Base-by-base conservation (phyloP, 306 rosid species). In the Begonia fuchsioides region DNA sequence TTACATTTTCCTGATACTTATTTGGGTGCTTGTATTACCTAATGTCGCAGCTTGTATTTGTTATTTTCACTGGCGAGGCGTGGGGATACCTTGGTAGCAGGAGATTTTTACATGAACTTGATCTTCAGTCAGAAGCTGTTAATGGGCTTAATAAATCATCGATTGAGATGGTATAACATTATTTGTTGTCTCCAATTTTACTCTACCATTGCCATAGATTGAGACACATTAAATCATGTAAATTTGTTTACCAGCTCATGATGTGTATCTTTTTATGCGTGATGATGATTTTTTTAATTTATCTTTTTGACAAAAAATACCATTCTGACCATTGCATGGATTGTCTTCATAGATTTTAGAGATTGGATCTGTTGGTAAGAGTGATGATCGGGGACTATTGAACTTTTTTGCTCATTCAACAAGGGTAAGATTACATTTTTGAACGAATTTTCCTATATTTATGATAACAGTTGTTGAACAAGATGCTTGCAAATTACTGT, bases 21-120 rank as follows among this genome's bases (percentile, higher is more conserved):
- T 55, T 61, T 19, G 35, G 38, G 56, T 68, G 63, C 73, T 76
- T 54, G 66, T 60, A 35, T 13, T 61, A 64, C 65, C 65, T 69
- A 56, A 53, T 66, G 54, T 68, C 60, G 76, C 94, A 87, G 96
- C 87, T 87, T 68, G 88, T 74, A 52, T 87, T 87, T 74, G 74
- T 49, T 58, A 81, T 78, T 62, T 78, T 83, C 69, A 83, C 96
- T 44, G 96, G 96, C 46, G 96, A 87, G 64, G 65, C 79, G 10
- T 87, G 96, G 96, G 96, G 94, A 47, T 87, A 83, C 77, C 94
- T 87, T 59, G 96, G 96, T 63, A 87, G 96, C 63, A 66, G 96
- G 73, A 83, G 94, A 59, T 87, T 87, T 70, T 69, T 80, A 67
- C 76, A 38, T 17, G 96, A 87, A 70, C 94, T 87, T 61, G 93